Evolutionary conservation across 176 grass and related monocot genomes (phyloP).

Genomic region (Urochloa ruziziensis): DNA sequence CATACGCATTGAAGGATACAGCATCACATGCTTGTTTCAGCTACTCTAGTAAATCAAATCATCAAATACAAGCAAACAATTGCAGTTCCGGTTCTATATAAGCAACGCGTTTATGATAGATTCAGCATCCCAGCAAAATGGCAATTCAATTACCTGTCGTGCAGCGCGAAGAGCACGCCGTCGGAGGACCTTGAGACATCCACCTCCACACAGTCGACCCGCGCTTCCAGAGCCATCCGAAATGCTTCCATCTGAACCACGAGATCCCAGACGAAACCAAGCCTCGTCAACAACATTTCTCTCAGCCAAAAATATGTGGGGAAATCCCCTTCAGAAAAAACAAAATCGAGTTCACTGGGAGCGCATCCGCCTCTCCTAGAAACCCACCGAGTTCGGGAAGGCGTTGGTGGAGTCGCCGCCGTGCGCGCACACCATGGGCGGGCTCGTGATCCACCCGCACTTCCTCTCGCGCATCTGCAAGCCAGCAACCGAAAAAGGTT

Average conservation of each 20-base stretch:
- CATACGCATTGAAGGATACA: neutral
- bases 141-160: conserved; percentile 65
- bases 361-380: neutral
- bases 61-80: neutral
- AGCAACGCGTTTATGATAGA: neutral
- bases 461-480: conserved; percentile 64
- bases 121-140: neutral
- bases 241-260: conserved; percentile 72
- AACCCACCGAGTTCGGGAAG: conserved; percentile 68
- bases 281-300: neutral
- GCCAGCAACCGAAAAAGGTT: neutral
- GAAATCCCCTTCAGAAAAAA: neutral
- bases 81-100: neutral
- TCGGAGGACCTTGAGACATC: conserved; percentile 82
- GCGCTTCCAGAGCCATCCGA: conserved; percentile 57
- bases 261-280: neutral
- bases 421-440: conserved; percentile 83
- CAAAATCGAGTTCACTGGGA: neutral
- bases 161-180: conserved; percentile 69
- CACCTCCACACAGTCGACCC: conserved; percentile 86
- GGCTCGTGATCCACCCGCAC: conserved; percentile 74
- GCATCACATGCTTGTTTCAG: neutral
- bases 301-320: neutral
- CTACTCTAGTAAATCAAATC: too few relatives aligned
- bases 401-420: conserved; percentile 67